Percentiles rank a stretch among this genome's conserved stretches.
These are phyloP conservation scores for Mentha longifolia DNA, from an alignment of 257 asterid species.

Conservation along the genomic window DNA sequence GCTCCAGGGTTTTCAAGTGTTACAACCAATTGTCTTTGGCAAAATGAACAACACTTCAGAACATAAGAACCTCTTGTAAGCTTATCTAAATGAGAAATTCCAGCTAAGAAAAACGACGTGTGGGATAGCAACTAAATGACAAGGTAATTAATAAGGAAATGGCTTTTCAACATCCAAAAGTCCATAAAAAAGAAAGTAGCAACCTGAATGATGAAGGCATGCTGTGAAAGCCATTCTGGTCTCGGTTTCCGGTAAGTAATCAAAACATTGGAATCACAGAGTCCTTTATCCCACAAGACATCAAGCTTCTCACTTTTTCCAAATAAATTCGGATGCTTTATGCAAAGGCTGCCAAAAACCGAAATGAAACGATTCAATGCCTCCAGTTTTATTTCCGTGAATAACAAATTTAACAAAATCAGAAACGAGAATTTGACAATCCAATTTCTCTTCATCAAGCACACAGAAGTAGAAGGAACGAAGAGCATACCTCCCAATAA, in stretches of 20 bases:
- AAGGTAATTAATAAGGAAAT: background rate
- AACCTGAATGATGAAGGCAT: conserved; percentile 86
- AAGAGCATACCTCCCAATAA: conserved; percentile 74
- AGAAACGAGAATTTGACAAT: background rate
- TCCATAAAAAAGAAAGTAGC: conserved; percentile 19
- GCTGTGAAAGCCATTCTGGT: conserved; percentile 91
- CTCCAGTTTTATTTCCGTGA: conserved; percentile 14
- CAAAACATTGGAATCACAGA: conserved; percentile 84
- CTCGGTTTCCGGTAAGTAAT: conserved; percentile 85
- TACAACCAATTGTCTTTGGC: background rate
- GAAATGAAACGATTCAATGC: conserved; percentile 12
- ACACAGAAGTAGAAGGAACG: background rate
- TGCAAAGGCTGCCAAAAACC: conserved; percentile 68
- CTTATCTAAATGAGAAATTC: background rate
- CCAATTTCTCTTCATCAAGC: background rate
- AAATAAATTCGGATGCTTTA: conserved; percentile 92
- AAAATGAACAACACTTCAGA: background rate
- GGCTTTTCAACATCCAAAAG: background rate
- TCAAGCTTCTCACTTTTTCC: conserved; percentile 98
- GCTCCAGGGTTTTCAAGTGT: background rate
- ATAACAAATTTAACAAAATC: background rate
- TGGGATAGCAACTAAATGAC: background rate
- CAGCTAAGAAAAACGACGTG: conserved; percentile 1
- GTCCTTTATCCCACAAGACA: conserved; percentile 92
- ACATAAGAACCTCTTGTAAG: background rate